Conservation (phyloP, 208 protist genomes). For the Trypanosoma lewisi region DNA sequence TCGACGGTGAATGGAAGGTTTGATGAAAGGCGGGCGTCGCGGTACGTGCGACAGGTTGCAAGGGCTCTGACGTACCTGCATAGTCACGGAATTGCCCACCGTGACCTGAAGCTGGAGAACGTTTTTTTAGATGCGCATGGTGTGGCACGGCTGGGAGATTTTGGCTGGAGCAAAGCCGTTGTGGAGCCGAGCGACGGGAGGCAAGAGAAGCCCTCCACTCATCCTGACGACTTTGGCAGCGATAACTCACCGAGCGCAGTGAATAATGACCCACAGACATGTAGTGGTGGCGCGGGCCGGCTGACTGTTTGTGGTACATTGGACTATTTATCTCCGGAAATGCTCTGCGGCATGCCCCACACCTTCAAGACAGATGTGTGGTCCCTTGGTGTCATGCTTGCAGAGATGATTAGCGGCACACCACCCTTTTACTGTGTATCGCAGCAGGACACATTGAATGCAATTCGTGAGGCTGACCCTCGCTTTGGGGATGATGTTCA, state of each 20-base stretch:
- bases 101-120: slow-evolving; percentile 92
- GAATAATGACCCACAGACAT: background rate
- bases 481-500: slow-evolving; percentile 25
- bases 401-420: slow-evolving; percentile 75
- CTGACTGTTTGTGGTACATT: slow-evolving; percentile 96
- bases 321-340: slow-evolving; percentile 99
- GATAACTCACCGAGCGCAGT: background rate
- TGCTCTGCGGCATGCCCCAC: slow-evolving; percentile 75
- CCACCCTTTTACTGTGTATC: slow-evolving; percentile 71
- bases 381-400: slow-evolving; percentile 84
- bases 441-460: slow-evolving; percentile 51
- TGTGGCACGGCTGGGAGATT: slow-evolving; percentile 98
- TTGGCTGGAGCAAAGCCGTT: slow-evolving; percentile 94
- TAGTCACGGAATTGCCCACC: slow-evolving; percentile 69
- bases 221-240: background rate
- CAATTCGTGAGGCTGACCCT: slow-evolving; percentile 45
- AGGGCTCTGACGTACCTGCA: slow-evolving; percentile 77
- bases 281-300: slow-evolving; percentile 11
- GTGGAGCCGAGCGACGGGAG: background rate
- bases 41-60: slow-evolving; percentile 67
- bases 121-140: slow-evolving; percentile 70
- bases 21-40: slow-evolving; percentile 47
- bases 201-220: background rate
- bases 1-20: slow-evolving; percentile 28
- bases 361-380: slow-evolving; percentile 80